Percentiles rank a stretch among this genome's conserved stretches.
Conservation (phyloP, 2,329 filamentous ascomycete species). For the Orbilia oligospora region DNA sequence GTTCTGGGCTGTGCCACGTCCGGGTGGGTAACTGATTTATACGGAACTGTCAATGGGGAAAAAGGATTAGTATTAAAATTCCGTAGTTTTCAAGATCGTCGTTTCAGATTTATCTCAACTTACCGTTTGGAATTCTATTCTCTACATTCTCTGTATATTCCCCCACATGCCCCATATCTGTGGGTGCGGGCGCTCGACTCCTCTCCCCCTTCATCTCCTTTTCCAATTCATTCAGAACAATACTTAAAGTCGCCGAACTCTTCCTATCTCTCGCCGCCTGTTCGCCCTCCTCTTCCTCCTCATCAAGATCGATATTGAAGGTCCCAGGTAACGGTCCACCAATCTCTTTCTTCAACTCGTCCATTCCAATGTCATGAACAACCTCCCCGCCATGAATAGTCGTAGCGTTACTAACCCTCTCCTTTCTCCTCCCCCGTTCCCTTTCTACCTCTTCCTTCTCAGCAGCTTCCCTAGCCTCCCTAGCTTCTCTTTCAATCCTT, state of each 20-base stretch:
- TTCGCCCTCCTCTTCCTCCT: conserved; percentile 34
- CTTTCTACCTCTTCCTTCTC: conserved; percentile 26
- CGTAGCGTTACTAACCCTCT: conserved; percentile 58
- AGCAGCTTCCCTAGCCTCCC: conserved; percentile 16
- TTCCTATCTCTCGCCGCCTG: conserved; percentile 46
- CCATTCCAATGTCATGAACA: conserved; percentile 48
- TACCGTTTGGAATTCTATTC: conserved; percentile 56
- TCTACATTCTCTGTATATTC: conserved; percentile 58
- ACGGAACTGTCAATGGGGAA: conserved; percentile 36
- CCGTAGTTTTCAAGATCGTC: background rate
- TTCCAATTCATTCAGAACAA: conserved; percentile 56
- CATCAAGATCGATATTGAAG: conserved; percentile 32
- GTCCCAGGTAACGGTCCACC: conserved; percentile 24
- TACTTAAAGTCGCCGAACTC: conserved; percentile 58
- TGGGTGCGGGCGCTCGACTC: conserved; percentile 17
- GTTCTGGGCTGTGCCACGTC: conserved; percentile 52
- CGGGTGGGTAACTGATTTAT: conserved; percentile 59
- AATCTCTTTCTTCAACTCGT: conserved; percentile 47
- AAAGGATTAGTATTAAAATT: conserved; percentile 29
- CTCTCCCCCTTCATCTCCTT: conserved; percentile 47
- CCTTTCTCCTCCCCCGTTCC: conserved; percentile 50
- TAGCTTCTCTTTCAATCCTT: conserved; percentile 31
- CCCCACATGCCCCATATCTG: conserved; percentile 34
- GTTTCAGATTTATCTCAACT: conserved; percentile 5
- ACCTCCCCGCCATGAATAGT: conserved; percentile 52